A percentile compares a stretch with the other conserved stretches of the same genome.
Conservation (phyloP, 495 filamentous ascomycete species). For the Elasticomyces elasticus region DNA sequence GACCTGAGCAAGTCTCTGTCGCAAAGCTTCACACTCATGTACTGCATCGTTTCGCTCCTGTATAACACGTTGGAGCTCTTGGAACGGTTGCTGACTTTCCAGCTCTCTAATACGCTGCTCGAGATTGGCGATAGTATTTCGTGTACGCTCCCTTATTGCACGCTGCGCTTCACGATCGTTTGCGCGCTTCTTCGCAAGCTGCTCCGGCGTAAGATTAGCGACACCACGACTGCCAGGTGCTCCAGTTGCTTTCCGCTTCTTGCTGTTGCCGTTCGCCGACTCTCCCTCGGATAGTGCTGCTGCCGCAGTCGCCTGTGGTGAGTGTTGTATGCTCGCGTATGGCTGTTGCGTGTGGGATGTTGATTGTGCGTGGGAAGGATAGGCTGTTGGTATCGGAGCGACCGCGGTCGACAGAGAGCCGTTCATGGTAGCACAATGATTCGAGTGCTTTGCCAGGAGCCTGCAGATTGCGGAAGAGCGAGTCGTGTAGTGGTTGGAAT, state of each 20-base stretch:
- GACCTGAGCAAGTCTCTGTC: conserved; percentile 46
- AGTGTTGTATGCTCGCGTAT: background rate
- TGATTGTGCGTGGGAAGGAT: conserved; percentile 5
- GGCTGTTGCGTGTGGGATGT: background rate
- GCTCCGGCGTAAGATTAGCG: conserved; percentile 35
- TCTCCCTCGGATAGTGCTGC: conserved; percentile 9
- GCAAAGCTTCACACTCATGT: conserved; percentile 62
- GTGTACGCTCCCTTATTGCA: conserved; percentile 34
- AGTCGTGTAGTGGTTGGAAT: no score
- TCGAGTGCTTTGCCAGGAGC: no score
- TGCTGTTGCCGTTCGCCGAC: background rate
- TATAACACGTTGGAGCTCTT: conserved; percentile 58
- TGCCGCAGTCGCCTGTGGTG: conserved; percentile 14
- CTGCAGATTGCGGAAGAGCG: no score
- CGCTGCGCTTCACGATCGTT: conserved; percentile 38
- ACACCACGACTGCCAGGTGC: conserved; percentile 25
- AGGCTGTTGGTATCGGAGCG: background rate
- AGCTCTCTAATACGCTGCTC: conserved; percentile 31
- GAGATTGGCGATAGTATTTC: conserved; percentile 31
- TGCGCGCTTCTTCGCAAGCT: conserved; percentile 35
- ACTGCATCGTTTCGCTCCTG: conserved; percentile 35
- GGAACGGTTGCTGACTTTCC: conserved; percentile 57
- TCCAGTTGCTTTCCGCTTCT: conserved; percentile 20
- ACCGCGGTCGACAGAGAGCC: background rate
- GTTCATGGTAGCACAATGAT: background rate